These are phyloP conservation scores for Colletotrichum gloeosporioides DNA, from an alignment of 2,329 filamentous ascomycete species.

Conservation along the genomic window DNA sequence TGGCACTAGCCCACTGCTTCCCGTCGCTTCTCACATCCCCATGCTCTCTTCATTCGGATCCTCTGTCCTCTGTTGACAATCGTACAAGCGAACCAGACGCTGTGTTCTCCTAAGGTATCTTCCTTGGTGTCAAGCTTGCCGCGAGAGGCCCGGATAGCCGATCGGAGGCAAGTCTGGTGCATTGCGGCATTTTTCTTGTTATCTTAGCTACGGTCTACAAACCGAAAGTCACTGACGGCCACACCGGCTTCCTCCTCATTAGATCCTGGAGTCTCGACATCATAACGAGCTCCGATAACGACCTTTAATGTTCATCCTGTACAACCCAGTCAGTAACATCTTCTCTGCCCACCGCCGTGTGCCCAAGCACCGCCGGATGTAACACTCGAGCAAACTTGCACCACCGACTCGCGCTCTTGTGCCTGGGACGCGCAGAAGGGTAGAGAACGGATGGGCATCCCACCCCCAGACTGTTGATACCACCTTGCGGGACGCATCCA, in stretches of 20 bases:
- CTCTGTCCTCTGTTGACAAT: not conserved
- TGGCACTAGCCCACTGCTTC: not conserved
- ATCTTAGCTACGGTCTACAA: not conserved
- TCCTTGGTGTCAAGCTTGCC: not conserved
- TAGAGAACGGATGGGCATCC: too few species aligned
- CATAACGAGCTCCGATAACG: not conserved
- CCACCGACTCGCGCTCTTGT: not conserved
- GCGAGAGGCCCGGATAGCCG: not conserved
- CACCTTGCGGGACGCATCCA: not conserved
- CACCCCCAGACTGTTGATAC: not conserved
- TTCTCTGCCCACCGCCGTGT: not conserved
- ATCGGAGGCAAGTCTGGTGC: not conserved
- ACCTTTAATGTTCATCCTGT: not conserved
- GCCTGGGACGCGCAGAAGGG: not conserved
- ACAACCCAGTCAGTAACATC: not conserved
- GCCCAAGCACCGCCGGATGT: not conserved
- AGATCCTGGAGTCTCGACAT: not conserved
- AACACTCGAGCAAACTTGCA: not conserved
- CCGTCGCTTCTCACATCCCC: not conserved
- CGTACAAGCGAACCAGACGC: not conserved
- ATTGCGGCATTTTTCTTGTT: not conserved
- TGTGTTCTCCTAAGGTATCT: not conserved
- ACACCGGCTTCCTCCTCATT: not conserved
- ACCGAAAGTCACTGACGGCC: not conserved
- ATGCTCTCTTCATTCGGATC: not conserved